A percentile compares a stretch with the other conserved stretches of the same genome.
phyloP scores from a whole-genome alignment of 2,329 filamentous ascomycete species.

The Fusarium chuoi region DNA sequence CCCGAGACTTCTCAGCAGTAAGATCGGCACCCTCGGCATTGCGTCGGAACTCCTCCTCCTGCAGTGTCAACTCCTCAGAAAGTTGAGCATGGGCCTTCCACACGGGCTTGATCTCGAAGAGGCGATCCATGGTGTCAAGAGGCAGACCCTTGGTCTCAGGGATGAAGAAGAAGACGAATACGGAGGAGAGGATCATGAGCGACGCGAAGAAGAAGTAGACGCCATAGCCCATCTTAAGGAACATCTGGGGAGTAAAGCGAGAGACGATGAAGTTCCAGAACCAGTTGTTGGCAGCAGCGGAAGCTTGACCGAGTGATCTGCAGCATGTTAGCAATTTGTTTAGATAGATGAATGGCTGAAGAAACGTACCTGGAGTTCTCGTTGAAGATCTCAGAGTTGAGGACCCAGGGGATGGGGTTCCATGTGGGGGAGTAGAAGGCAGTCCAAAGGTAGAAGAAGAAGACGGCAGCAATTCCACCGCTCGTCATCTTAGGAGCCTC shows the following conservation, averaged over 20 bases:
- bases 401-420: slow-evolving; percentile 80
- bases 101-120: slow-evolving; percentile 64
- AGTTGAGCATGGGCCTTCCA: slow-evolving; percentile 56
- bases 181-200: slow-evolving; percentile 66
- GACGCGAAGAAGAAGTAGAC: slow-evolving; percentile 77
- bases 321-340: neutral
- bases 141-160: slow-evolving; percentile 75
- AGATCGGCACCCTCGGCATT: slow-evolving; percentile 40
- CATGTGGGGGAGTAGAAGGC: slow-evolving; percentile 76
- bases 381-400: slow-evolving; percentile 81
- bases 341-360: fast-evolving
- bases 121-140: slow-evolving; percentile 71
- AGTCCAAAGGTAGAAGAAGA: slow-evolving; percentile 66
- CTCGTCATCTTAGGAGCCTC: slow-evolving; percentile 19
- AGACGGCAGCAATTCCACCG: slow-evolving; percentile 74
- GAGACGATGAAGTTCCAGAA: slow-evolving; percentile 76
- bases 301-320: slow-evolving; percentile 73
- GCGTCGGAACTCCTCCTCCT: slow-evolving; percentile 50
- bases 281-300: slow-evolving; percentile 78
- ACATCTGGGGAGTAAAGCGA: slow-evolving; percentile 76
- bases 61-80: slow-evolving; percentile 53
- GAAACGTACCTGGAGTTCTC: slow-evolving; percentile 58
- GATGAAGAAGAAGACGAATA: slow-evolving; percentile 71
- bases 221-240: slow-evolving; percentile 65
- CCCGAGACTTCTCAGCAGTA: slow-evolving; percentile 40